phyloP scores from a whole-genome alignment of 495 filamentous ascomycete species.

The Hypoxylon lienhwacheense region DNA sequence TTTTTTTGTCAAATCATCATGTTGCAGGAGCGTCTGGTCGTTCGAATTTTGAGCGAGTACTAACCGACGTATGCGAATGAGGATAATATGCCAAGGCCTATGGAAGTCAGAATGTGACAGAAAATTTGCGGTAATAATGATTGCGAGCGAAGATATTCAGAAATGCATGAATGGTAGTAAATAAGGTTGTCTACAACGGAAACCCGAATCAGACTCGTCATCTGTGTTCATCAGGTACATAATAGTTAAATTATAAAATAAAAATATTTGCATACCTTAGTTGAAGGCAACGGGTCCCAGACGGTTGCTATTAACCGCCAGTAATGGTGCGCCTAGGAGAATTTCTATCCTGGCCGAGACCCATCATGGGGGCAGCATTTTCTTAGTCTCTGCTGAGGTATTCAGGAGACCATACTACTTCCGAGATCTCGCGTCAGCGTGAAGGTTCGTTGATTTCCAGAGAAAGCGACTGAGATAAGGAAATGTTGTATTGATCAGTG shows the following conservation, averaged over 20 bases:
- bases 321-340: too few relatives aligned
- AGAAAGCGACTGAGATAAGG: background rate
- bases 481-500: slow-evolving; percentile 69
- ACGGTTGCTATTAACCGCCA: too few relatives aligned
- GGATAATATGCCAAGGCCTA: slow-evolving; percentile 1
- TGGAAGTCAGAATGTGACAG: slow-evolving; percentile 8
- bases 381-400: too few relatives aligned
- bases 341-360: too few relatives aligned
- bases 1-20: slow-evolving; percentile 68
- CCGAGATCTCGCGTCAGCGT: slow-evolving; percentile 5
- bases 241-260: slow-evolving; percentile 6
- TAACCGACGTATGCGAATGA: background rate
- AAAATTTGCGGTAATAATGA: background rate
- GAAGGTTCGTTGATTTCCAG: background rate
- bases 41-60: slow-evolving; percentile 5
- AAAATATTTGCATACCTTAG: slow-evolving; percentile 19
- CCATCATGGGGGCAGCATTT: too few relatives aligned
- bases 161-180: slow-evolving; percentile 81
- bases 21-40: slow-evolving; percentile 19
- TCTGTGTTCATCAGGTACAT: slow-evolving; percentile 72
- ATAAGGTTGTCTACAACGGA: slow-evolving; percentile 73
- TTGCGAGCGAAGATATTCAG: slow-evolving; percentile 47
- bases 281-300: background rate
- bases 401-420: background rate
- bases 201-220: slow-evolving; percentile 88